Evolutionary conservation across 345 rosid species (phyloP), one percentile per base, ranked within the genome.

Genomic region (Luvunga scandens): DNA sequence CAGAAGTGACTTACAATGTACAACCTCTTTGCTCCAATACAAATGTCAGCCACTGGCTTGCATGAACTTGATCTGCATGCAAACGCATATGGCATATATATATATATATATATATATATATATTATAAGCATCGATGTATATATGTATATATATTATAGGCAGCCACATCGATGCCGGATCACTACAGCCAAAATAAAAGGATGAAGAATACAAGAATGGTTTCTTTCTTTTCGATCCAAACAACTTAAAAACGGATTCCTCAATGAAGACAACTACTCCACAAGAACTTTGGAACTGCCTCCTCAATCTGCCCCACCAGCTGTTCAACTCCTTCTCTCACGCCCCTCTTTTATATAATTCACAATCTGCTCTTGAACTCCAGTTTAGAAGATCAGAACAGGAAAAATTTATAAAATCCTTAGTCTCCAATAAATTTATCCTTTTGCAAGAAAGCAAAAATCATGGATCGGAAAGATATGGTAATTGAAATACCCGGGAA

Each of bases 401-500:
- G 63, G 22, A 30, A 39, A 65, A 31, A 45, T 2, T 63, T 21
- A 13, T 60, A 25, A 6, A 18, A 34, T n/a, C 24, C 24, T 24
- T 42, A 10, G 38, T 57, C 64, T 28, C 50, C 71, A 12, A 57
- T 71, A 50, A 18, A 5, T 50, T 18, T 50, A 14, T 50, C 56
- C 56, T 50, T 50, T 42, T 10, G 12, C 0, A 45, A 45, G 50
- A 45, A 45, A 45, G 9, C 21, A 4, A 3, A 19, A 14, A 19
- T 66, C 36, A 86, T 87, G 91, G 80, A 84, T 64, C 75, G 53
- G 9, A 79, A 66, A 59, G 87, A 85, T 22, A 45, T 87, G 1
- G 83, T 88, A 72, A 86, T 91, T 16, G 85, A 86, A 74, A 75
- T 89, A 24, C 6, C 27, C 2, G 83, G 77, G 34, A 86, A 68